A percentile compares a stretch with the other conserved stretches of the same genome.
Conservation (phyloP, 192 early-diverging fungal species). For the Gonapodya prolifera region DNA sequence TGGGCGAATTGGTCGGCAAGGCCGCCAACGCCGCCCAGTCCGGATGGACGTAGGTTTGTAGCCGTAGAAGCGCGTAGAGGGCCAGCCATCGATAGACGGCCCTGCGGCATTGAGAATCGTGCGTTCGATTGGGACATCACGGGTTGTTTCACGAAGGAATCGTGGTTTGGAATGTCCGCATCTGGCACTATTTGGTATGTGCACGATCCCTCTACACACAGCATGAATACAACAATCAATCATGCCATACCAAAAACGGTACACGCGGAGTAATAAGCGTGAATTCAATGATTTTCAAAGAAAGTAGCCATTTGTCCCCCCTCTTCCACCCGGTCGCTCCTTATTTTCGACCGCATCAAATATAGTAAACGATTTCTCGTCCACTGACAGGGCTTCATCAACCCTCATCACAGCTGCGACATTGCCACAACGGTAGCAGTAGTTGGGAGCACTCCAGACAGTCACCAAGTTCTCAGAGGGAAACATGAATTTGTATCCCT, state of each 20-base stretch:
- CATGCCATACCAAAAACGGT: no score
- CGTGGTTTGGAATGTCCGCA: no score
- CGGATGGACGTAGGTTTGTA: neutral
- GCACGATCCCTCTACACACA: no score
- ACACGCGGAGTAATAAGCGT: no score
- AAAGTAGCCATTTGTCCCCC: neutral
- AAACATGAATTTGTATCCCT: slow-evolving; percentile 95
- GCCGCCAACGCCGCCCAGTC: neutral
- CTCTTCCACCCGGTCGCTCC: neutral
- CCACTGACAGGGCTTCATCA: slow-evolving; percentile 53
- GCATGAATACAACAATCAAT: no score
- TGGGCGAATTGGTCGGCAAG: neutral
- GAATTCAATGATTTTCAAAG: no score
- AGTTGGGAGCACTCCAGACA: slow-evolving; percentile 76
- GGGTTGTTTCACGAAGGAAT: neutral
- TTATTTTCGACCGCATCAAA: slow-evolving; percentile 66
- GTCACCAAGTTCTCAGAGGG: slow-evolving; percentile 79
- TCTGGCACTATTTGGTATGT: no score
- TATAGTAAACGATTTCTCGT: slow-evolving; percentile 83
- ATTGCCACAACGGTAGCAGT: slow-evolving; percentile 53
- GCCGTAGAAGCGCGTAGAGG: neutral
- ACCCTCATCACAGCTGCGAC: slow-evolving; percentile 47
- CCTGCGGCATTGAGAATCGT: neutral
- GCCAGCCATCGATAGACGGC: neutral
- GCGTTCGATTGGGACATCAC: neutral